Evolutionary conservation across 768 basidiomycete species (phyloP).

Genomic region (Serendipita sp.): DNA sequence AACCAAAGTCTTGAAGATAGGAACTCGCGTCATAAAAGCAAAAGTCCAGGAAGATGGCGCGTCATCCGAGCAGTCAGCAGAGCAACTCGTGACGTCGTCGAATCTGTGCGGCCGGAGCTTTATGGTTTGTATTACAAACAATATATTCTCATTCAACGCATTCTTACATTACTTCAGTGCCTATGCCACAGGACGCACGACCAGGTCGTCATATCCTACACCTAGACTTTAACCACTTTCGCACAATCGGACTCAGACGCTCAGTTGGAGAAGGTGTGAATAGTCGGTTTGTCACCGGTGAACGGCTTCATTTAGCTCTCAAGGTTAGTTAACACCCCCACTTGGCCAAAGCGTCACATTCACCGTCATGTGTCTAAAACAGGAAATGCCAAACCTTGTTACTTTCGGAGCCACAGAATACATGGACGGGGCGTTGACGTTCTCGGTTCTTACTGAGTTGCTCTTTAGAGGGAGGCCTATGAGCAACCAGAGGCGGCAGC

Average conservation of each 20-base stretch:
- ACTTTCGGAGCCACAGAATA: conserved; percentile 96
- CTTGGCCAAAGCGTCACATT: not conserved
- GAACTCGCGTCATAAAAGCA: conserved; percentile 36
- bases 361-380: conserved; percentile 7
- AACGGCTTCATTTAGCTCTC: conserved; percentile 59
- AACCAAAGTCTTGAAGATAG: conserved; percentile 10
- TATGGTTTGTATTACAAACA: conserved; percentile 36
- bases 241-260: conserved; percentile 89
- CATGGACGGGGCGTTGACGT: conserved; percentile 84
- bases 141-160: conserved; percentile 1
- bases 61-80: conserved; percentile 63
- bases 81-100: conserved; percentile 57
- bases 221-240: conserved; percentile 91
- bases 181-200: conserved; percentile 48
- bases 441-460: conserved; percentile 74
- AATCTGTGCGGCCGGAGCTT: conserved; percentile 44
- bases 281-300: conserved; percentile 85
- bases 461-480: conserved; percentile 71
- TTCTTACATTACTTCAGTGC: conserved; percentile 29
- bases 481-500: conserved; percentile 23
- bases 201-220: conserved; percentile 71
- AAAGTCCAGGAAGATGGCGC: conserved; percentile 73
- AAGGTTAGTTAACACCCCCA: conserved; percentile 33
- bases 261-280: conserved; percentile 79
- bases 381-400: conserved; percentile 80